phyloP scores from a whole-genome alignment of 805 yeast species.

The Starmerella bombicola region DNA sequence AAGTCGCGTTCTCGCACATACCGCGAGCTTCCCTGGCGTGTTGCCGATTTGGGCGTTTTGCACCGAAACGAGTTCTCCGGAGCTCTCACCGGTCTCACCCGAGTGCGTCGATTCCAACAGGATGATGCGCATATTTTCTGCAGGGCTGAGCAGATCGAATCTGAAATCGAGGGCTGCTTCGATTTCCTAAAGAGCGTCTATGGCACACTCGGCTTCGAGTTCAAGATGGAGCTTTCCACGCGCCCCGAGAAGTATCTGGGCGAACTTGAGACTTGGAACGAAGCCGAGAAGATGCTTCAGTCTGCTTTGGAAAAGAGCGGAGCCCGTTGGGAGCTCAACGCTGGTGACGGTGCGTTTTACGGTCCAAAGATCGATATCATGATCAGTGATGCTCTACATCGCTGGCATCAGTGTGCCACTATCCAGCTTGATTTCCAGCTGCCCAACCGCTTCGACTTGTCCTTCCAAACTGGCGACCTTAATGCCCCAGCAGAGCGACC shows the following conservation, averaged over 20 bases:
- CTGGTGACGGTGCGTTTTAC: conserved; percentile 93
- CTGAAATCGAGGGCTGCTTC: conserved; percentile 70
- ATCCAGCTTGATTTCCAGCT: conserved; percentile 97
- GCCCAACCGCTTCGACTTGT: conserved; percentile 84
- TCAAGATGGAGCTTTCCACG: conserved; percentile 93
- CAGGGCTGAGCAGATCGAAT: conserved; percentile 76
- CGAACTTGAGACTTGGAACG: conserved; percentile 85
- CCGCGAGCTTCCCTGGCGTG: conserved; percentile 96
- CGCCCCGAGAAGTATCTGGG: conserved; percentile 96
- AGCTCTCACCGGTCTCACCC: conserved; percentile 85
- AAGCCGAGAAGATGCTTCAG: conserved; percentile 76
- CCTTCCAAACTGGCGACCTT: conserved; percentile 45
- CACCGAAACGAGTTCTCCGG: conserved; percentile 96
- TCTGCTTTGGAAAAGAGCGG: conserved; percentile 74
- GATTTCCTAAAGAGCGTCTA: conserved; percentile 76
- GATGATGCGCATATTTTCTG: conserved; percentile 99
- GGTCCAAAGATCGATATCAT: conserved; percentile 97
- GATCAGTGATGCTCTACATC: conserved; percentile 84
- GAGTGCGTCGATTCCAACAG: conserved; percentile 98
- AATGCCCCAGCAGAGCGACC: conserved; percentile 52
- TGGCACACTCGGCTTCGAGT: conserved; percentile 87
- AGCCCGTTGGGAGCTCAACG: conserved; percentile 85
- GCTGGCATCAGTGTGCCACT: conserved; percentile 99
- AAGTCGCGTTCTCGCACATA: conserved; percentile 88
- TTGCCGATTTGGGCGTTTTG: conserved; percentile 93